Conservation (phyloP, 2,329 filamentous ascomycete genomes). For the Aspergillus fumigatiaffinis region DNA sequence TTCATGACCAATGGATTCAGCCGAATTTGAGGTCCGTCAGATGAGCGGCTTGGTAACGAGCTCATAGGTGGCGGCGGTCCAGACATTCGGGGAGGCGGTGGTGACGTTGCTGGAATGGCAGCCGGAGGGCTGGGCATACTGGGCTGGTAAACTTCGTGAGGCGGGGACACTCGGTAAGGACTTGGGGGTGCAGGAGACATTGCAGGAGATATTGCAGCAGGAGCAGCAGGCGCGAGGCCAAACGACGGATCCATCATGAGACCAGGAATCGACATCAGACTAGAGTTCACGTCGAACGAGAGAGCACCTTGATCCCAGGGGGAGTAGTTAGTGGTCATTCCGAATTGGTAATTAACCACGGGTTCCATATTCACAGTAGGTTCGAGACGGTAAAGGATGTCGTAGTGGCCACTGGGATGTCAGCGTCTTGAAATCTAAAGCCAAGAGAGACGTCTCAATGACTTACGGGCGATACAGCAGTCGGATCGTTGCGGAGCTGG, state of each 20-base stretch:
- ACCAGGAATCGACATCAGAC: slow-evolving; percentile 39
- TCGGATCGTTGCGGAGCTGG: slow-evolving; percentile 59
- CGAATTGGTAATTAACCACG: slow-evolving; percentile 40
- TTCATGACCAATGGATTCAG: slow-evolving; percentile 41
- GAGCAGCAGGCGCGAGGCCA: slow-evolving; percentile 22
- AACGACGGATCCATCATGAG: slow-evolving; percentile 36
- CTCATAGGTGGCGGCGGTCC: slow-evolving; percentile 31
- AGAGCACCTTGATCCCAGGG: slow-evolving; percentile 36
- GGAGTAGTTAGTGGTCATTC: slow-evolving; percentile 35
- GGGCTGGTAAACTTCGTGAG: slow-evolving; percentile 34
- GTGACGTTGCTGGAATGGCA: slow-evolving; percentile 24
- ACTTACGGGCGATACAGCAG: slow-evolving; percentile 64
- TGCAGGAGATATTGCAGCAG: slow-evolving; percentile 29
- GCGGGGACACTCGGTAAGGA: slow-evolving; percentile 27
- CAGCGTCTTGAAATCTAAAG: neutral
- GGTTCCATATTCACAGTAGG: slow-evolving; percentile 34
- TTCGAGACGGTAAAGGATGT: slow-evolving; percentile 76
- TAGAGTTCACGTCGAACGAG: slow-evolving; percentile 38
- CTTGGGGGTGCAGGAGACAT: slow-evolving; percentile 29
- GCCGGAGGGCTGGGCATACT: slow-evolving; percentile 25
- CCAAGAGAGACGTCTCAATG: neutral
- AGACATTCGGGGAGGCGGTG: slow-evolving; percentile 23
- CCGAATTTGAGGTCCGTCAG: slow-evolving; percentile 39
- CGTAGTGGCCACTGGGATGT: slow-evolving; percentile 72
- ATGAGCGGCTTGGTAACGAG: slow-evolving; percentile 29